phyloP scores from a whole-genome alignment of 2,329 filamentous ascomycete species.

The Exophiala xenobiotica region DNA sequence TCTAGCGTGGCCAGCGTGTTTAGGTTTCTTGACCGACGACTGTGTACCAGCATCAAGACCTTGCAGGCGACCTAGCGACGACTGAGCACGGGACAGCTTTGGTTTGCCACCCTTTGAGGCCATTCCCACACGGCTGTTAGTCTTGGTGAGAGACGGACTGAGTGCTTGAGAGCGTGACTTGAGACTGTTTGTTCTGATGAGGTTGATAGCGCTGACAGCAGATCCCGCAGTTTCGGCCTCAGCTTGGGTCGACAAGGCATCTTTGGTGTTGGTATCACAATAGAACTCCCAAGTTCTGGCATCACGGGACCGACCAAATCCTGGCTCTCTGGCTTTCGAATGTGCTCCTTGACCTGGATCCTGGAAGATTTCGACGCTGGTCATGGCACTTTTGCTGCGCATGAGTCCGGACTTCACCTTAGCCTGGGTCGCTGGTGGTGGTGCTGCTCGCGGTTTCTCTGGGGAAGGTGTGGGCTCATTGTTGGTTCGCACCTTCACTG shows the following conservation, averaged over 20 bases:
- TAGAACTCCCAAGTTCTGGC: conserved; percentile 89
- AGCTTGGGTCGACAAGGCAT: conserved; percentile 76
- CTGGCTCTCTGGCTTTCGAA: conserved; percentile 41
- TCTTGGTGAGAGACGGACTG: conserved; percentile 46
- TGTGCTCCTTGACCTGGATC: conserved; percentile 16
- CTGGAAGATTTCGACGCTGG: conserved; percentile 14
- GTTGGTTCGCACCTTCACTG: conserved; percentile 76
- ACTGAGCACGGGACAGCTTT: conserved; percentile 60
- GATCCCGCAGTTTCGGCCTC: conserved; percentile 78
- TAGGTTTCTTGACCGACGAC: conserved; percentile 29
- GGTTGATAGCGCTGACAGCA: conserved; percentile 75
- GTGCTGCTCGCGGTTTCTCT: conserved; percentile 52
- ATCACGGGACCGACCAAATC: conserved; percentile 76
- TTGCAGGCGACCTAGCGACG: conserved; percentile 64
- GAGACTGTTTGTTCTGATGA: conserved; percentile 70
- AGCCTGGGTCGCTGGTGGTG: conserved; percentile 44
- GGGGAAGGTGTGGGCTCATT: conserved; percentile 69
- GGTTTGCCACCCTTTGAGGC: conserved; percentile 51
- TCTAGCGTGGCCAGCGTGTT: conserved; percentile 41
- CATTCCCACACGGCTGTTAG: conserved; percentile 46
- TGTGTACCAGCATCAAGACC: conserved; percentile 36
- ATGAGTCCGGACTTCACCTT: conserved; percentile 52
- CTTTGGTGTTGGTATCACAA: conserved; percentile 75
- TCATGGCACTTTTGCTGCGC: conserved; percentile 32
- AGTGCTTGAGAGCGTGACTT: conserved; percentile 44